Percentiles rank a stretch among this genome's conserved stretches.
phyloP scores from a whole-genome alignment of 306 rosid genomes.

The Spatholobus suberectus region DNA sequence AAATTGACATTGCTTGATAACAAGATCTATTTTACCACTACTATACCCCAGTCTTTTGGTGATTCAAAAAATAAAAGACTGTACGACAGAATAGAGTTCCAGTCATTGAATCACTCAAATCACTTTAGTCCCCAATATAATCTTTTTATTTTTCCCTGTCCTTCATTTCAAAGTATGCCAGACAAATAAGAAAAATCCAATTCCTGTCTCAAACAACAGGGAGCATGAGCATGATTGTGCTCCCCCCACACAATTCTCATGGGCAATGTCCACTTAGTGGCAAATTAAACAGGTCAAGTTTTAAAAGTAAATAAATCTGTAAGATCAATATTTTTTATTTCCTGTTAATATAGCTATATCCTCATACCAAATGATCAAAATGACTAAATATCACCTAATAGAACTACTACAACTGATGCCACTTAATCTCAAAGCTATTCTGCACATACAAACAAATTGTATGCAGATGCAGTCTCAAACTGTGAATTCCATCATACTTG shows the following conservation, averaged over 20 bases:
- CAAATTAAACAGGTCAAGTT: neutral
- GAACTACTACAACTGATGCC: neutral
- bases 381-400: neutral
- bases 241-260: neutral
- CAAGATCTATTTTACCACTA: neutral
- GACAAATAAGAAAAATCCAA: neutral
- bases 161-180: neutral
- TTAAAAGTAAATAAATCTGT: neutral
- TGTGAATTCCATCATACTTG: neutral
- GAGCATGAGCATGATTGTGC: neutral
- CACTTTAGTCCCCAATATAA: neutral
- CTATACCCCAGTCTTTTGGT: neutral
- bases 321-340: neutral
- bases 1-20: neutral
- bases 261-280: neutral
- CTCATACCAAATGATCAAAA: neutral
- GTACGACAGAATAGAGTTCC: neutral
- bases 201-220: neutral
- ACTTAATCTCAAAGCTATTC: neutral
- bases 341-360: neutral
- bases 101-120: neutral
- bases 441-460: neutral
- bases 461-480: neutral
- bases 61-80: neutral
- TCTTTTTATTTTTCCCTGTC: neutral